A percentile compares a stretch with the other conserved stretches of the same genome.
Evolutionary conservation across 1,284 basidiomycete species (phyloP).

Genomic region (Papiliotrema flavescens): DNA sequence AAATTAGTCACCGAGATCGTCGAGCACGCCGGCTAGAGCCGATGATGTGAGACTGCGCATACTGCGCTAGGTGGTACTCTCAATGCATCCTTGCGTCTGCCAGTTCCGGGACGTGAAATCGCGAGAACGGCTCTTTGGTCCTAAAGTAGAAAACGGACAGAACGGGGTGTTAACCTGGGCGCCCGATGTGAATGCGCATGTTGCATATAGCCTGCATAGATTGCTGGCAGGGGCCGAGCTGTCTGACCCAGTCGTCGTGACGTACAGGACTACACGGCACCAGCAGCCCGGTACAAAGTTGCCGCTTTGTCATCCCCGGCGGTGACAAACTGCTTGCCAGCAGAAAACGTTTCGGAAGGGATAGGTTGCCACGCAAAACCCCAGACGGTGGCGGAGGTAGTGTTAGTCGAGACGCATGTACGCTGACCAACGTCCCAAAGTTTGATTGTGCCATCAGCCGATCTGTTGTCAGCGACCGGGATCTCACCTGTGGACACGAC

Average conservation of each 20-base stretch:
- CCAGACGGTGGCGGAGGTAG: constrained; percentile 80
- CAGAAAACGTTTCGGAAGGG: constrained; percentile 54
- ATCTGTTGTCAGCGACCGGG: constrained; percentile 6
- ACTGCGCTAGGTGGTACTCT: background rate
- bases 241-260: too few relatives aligned
- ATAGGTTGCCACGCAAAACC: constrained; percentile 73
- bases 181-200: background rate
- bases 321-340: constrained; percentile 63
- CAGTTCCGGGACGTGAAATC: background rate
- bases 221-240: background rate
- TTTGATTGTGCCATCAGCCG: constrained; percentile 77
- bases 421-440: constrained; percentile 81
- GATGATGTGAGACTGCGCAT: constrained; percentile 5
- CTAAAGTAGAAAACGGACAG: too few relatives aligned
- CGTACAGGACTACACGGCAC: constrained; percentile 13
- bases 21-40: constrained; percentile 75
- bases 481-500: background rate
- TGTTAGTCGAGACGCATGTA: constrained; percentile 68
- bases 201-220: background rate
- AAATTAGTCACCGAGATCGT: constrained; percentile 82
- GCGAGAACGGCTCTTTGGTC: too few relatives aligned
- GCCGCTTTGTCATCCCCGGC: constrained; percentile 76
- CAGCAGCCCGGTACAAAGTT: constrained; percentile 56
- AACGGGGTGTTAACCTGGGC: too few relatives aligned
- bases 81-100: background rate